Conservation (phyloP, 345 rosid species). For the Arabis hirsuta region DNA sequence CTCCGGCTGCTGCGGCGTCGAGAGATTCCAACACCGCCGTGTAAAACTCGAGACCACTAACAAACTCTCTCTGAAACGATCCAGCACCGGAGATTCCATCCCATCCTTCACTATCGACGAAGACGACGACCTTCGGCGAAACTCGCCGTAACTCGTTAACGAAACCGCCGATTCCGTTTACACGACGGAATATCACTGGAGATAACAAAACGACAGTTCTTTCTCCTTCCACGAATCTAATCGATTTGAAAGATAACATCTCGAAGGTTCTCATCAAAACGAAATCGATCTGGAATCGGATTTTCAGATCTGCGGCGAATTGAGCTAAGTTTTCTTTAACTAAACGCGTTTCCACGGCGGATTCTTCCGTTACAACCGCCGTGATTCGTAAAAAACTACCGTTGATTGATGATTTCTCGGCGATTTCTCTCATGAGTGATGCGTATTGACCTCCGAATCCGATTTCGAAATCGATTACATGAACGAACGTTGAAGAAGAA, state of each 20-base stretch:
- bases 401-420: constrained; percentile 48
- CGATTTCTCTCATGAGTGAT: constrained; percentile 74
- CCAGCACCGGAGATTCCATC: too few relatives aligned
- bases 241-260: constrained; percentile 64
- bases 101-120: too few relatives aligned
- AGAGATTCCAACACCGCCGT: too few relatives aligned
- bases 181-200: too few relatives aligned
- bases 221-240: too few relatives aligned
- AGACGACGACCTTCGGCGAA: too few relatives aligned
- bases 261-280: constrained; percentile 65
- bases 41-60: too few relatives aligned
- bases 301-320: constrained; percentile 69
- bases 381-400: constrained; percentile 59
- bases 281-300: constrained; percentile 72
- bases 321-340: constrained; percentile 73
- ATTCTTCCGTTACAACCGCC: constrained; percentile 74
- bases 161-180: too few relatives aligned
- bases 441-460: constrained; percentile 88
- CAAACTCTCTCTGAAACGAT: too few relatives aligned
- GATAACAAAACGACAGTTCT: too few relatives aligned
- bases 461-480: constrained; percentile 82
- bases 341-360: constrained; percentile 57
- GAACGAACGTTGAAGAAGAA: constrained; percentile 39
- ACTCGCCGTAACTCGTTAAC: too few relatives aligned
- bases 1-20: too few relatives aligned